Evolutionary conservation across 441 rosid genomes (phyloP), one percentile per base, ranked within the genome.

Genomic region (Syzygium syzygioides): DNA sequence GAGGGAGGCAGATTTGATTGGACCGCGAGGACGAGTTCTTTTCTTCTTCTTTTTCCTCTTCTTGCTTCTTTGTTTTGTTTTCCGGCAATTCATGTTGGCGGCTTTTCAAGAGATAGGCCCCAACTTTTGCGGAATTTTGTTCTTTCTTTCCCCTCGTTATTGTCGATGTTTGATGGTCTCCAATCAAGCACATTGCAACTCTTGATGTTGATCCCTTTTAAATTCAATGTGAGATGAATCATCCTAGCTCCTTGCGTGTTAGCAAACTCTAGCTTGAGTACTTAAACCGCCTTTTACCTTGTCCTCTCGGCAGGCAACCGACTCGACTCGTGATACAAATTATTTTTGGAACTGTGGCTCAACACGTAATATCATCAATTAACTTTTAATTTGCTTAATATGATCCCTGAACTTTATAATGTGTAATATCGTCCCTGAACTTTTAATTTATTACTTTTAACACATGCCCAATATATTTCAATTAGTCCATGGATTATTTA

Each of bases 381-480:
- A 10, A 19, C 5, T 71, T 71, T 71, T 71, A 34, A 20, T 71
- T 34, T 20, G 2, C 20, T 6, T 2, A 19, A 10, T 71, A 1
- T 2, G 0, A 14, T 23, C 0, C 1, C 3, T 34, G 4, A 34
- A 68, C 3, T 68, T 68, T 68, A 4, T 0, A 34, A 68, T 19
- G 0, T 19, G 7, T 2, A 68, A 34, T 18, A 4, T 2, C 0
- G 0, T 19, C 10, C 7, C 0, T 19, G 0, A 4, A 34, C 0
- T 68, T 68, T 68, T 68, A 34, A 68, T 34, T 68, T 34, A 0
- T 68, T 66, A 13, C 64, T 12, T 59, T 28, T 28, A 3, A 60
- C 14, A 28, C 32, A 28, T 28, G 6, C 28, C 32, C 2, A 32
- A 66, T 32, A 3, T 66, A 9, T 18, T 66, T 14, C 17, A 6